Conservation (phyloP, 2,329 filamentous ascomycete species). For the Ophiostoma sp. region DNA sequence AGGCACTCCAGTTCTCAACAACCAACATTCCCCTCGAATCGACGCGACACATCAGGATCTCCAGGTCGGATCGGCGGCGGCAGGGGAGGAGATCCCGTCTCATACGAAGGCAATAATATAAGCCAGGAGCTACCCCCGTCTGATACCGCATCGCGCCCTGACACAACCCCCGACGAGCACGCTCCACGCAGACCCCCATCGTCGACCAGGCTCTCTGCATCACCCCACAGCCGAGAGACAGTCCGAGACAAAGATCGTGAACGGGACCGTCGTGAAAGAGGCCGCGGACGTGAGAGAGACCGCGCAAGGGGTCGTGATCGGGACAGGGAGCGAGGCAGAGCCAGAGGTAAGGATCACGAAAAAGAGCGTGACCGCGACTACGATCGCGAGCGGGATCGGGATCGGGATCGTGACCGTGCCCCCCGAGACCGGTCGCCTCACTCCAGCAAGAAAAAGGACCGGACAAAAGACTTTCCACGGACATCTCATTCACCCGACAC, state of each 20-base stretch:
- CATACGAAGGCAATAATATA: neutral
- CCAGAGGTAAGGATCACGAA: neutral
- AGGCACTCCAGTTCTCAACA: neutral
- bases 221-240: neutral
- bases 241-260: slow-evolving; percentile 20
- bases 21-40: neutral
- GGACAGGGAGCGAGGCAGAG: slow-evolving; percentile 6
- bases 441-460: slow-evolving; percentile 34
- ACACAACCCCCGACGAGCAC: no score
- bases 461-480: slow-evolving; percentile 22
- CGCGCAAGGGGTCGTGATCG: slow-evolving; percentile 6
- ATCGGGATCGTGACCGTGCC: neutral
- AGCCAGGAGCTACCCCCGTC: neutral
- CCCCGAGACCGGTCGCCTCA: slow-evolving; percentile 2
- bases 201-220: neutral
- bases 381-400: slow-evolving; percentile 11
- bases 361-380: no score
- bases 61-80: neutral
- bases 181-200: neutral
- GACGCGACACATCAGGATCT: neutral
- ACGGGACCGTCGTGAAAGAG: neutral
- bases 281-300: neutral
- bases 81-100: neutral
- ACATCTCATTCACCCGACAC: slow-evolving; percentile 35
- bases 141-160: neutral